A percentile compares a stretch with the other conserved stretches of the same genome.
phyloP scores from a whole-genome alignment of 192 early-diverging fungal genomes.

The Gamsiella multidivaricata region DNA sequence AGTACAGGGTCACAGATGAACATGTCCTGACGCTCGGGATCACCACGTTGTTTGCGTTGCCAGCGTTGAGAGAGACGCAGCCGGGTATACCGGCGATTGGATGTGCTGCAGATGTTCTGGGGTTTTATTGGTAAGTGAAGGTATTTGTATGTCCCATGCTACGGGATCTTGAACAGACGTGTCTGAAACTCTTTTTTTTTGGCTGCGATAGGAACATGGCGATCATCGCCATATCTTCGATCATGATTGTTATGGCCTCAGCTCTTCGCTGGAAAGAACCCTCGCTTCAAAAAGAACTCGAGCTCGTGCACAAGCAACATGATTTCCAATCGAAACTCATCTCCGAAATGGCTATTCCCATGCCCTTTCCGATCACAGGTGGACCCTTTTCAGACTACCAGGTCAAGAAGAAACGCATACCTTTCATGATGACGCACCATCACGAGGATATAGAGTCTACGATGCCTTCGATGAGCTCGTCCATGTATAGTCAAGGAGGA shows the following conservation, averaged over 20 bases:
- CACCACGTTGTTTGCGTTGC: slow-evolving; percentile 57
- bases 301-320: slow-evolving; percentile 36
- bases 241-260: slow-evolving; percentile 56
- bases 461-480: neutral
- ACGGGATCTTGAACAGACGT: too few species aligned
- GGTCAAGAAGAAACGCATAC: slow-evolving; percentile 37
- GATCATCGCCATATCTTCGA: slow-evolving; percentile 57
- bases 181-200: neutral
- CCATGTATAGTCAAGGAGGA: slow-evolving; percentile 15
- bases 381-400: slow-evolving; percentile 37
- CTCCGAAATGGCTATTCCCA: slow-evolving; percentile 44
- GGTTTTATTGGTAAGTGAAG: slow-evolving; percentile 56
- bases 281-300: slow-evolving; percentile 39
- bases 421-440: slow-evolving; percentile 32
- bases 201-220: slow-evolving; percentile 64
- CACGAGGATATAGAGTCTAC: neutral
- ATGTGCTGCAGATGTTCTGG: slow-evolving; percentile 60
- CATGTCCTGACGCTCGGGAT: slow-evolving; percentile 58
- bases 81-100: slow-evolving; percentile 59
- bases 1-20: slow-evolving; percentile 54
- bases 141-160: neutral
- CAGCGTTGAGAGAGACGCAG: slow-evolving; percentile 51
- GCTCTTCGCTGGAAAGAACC: slow-evolving; percentile 54
- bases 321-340: slow-evolving; percentile 50
- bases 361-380: slow-evolving; percentile 45